Conservation (phyloP, 208 protist species). For the Borovskyia barvae region DNA sequence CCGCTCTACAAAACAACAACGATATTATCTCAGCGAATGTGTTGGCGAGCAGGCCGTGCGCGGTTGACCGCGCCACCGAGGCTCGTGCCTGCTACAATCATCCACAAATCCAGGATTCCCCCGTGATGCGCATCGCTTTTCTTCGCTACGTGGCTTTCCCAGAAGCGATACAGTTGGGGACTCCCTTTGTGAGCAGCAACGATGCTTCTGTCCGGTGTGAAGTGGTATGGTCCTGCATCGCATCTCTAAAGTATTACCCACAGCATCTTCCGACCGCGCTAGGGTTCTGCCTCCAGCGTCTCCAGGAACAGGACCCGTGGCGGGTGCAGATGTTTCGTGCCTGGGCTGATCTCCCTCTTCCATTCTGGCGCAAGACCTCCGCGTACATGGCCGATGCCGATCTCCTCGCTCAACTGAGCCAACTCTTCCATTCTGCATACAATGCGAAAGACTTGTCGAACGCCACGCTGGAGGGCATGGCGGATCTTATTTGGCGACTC, state of each 20-base stretch:
- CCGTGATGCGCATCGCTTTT: slow-evolving; percentile 7
- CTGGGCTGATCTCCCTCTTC: slow-evolving; percentile 4
- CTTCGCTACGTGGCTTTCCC: slow-evolving; percentile 20
- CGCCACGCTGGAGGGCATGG: not conserved
- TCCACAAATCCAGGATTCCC: slow-evolving; percentile 4
- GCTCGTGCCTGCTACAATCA: slow-evolving; percentile 9
- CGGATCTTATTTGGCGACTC: slow-evolving; percentile 1
- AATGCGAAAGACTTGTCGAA: slow-evolving; percentile 26
- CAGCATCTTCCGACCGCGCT: slow-evolving; percentile 21
- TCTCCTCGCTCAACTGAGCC: not conserved
- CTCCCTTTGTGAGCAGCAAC: slow-evolving; percentile 8
- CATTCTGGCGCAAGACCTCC: slow-evolving; percentile 8
- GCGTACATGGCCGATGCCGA: not conserved
- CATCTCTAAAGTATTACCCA: slow-evolving; percentile 16
- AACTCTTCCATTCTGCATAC: slow-evolving; percentile 12
- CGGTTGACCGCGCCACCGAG: slow-evolving; percentile 10
- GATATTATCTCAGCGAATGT: not conserved
- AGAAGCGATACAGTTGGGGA: slow-evolving; percentile 5
- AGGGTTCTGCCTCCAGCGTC: slow-evolving; percentile 22
- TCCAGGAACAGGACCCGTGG: slow-evolving; percentile 35
- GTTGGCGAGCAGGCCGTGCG: not conserved
- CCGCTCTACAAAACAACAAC: not conserved
- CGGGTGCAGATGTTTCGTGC: slow-evolving; percentile 10
- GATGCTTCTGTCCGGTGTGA: slow-evolving; percentile 11
- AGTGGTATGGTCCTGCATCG: not conserved